A percentile compares a stretch with the other conserved stretches of the same genome.
Conservation (phyloP, 495 filamentous ascomycete species). For the Penicillium samsonianum region DNA sequence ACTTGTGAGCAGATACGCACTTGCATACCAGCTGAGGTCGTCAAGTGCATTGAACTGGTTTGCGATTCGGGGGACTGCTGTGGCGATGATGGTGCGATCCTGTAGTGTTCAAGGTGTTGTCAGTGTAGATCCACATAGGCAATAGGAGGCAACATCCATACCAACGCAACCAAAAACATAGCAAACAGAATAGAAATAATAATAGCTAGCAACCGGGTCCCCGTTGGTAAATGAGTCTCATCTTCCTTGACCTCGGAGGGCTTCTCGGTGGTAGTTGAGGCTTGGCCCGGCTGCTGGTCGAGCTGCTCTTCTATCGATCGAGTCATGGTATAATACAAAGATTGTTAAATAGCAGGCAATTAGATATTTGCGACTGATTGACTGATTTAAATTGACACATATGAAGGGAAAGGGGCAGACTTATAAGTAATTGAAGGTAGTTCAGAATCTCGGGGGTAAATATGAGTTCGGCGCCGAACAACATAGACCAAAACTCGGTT, state of each 20-base stretch:
- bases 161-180: constrained; percentile 42
- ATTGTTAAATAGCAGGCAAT: not conserved
- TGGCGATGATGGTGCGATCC: constrained; percentile 69
- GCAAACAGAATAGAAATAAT: constrained; percentile 30
- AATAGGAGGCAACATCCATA: constrained; percentile 14
- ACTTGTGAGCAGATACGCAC: constrained; percentile 51
- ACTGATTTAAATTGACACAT: not conserved
- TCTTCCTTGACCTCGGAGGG: not conserved
- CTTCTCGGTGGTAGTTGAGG: constrained; percentile 1
- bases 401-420: not conserved
- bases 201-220: constrained; percentile 8
- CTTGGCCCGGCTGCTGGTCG: not conserved
- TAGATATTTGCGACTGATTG: not conserved
- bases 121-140: not conserved
- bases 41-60: constrained; percentile 62
- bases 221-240: not conserved
- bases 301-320: not conserved
- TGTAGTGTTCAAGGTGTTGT: constrained; percentile 13
- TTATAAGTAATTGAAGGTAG: not conserved
- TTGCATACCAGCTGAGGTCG: constrained; percentile 61
- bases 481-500: not conserved
- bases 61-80: constrained; percentile 69
- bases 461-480: not conserved
- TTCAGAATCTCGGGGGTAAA: not conserved
- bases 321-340: not conserved